Conservation (phyloP, 2,329 filamentous ascomycete species). For the Pyrenophora tritici-repentis region DNA sequence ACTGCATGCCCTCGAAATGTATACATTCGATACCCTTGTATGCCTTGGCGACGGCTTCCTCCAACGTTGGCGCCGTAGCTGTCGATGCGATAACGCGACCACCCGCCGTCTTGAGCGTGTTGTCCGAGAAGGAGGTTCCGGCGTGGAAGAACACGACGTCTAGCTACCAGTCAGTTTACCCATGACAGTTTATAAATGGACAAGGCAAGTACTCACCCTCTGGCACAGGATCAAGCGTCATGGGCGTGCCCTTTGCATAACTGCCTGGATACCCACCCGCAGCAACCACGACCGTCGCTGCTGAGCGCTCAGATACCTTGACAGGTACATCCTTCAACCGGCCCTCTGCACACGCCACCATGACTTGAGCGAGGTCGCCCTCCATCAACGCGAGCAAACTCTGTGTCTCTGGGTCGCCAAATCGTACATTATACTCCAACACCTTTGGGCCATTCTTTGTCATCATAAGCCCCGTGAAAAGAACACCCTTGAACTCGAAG, state of each 20-base stretch:
- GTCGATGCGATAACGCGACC: constrained; percentile 95
- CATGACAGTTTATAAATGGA: constrained; percentile 22
- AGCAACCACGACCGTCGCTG: constrained; percentile 91
- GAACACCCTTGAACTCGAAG: constrained; percentile 62
- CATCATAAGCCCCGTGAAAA: constrained; percentile 95
- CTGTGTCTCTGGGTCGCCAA: constrained; percentile 91
- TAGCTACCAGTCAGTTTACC: constrained; percentile 17
- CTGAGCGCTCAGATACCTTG: constrained; percentile 71
- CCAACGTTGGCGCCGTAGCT: constrained; percentile 73
- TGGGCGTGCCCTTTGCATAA: constrained; percentile 78
- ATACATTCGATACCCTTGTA: constrained; percentile 82
- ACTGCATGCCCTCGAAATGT: constrained; percentile 87
- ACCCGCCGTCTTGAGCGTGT: constrained; percentile 74
- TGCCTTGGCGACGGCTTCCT: constrained; percentile 83
- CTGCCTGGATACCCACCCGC: constrained; percentile 84
- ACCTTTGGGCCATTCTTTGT: constrained; percentile 79
- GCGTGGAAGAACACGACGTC: constrained; percentile 85
- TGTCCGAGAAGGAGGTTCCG: constrained; percentile 70
- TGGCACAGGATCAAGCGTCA: constrained; percentile 61
- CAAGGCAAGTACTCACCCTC: constrained; percentile 39
- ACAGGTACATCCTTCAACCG: constrained; percentile 73
- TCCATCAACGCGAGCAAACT: constrained; percentile 82
- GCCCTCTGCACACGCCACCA: constrained; percentile 81
- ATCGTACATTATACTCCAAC: constrained; percentile 91
- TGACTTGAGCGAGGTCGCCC: constrained; percentile 84